Evolutionary conservation across 495 filamentous ascomycete genomes (phyloP).

Genomic region (Annulohypoxylon stygium): DNA sequence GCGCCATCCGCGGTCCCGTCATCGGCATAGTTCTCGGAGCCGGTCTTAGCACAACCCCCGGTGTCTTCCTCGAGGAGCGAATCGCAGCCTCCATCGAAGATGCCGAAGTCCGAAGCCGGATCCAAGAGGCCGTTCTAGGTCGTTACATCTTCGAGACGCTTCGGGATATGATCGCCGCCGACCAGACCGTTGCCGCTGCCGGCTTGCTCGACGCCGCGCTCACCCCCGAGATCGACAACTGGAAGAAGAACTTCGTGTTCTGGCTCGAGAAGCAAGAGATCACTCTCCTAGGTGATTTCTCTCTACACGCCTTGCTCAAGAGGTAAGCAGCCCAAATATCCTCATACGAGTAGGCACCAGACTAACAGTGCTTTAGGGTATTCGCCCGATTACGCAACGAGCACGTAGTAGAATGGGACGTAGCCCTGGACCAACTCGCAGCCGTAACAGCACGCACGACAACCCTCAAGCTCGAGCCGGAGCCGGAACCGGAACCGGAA

Average conservation of each 20-base stretch:
- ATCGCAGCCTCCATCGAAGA: constrained; percentile 25
- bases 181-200: constrained; percentile 20
- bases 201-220: constrained; percentile 14
- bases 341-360: not conserved
- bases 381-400: constrained; percentile 20
- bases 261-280: constrained; percentile 38
- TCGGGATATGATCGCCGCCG: constrained; percentile 22
- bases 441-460: not conserved
- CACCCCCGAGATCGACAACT: constrained; percentile 26
- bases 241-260: constrained; percentile 24
- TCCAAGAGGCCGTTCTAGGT: constrained; percentile 31
- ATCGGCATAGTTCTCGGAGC: constrained; percentile 34
- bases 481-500: constrained; percentile 29
- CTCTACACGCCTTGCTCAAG: constrained; percentile 27
- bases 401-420: constrained; percentile 30
- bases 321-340: constrained; percentile 14
- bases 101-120: constrained; percentile 12
- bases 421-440: constrained; percentile 12
- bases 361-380: constrained; percentile 24
- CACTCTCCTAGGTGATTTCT: constrained; percentile 17
- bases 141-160: constrained; percentile 25
- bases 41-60: constrained; percentile 17
- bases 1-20: constrained; percentile 27
- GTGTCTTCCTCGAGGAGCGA: constrained; percentile 20
- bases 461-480: constrained; percentile 18